Evolutionary conservation across 1,284 basidiomycete genomes (phyloP), one percentile per base, ranked within the genome.

Genomic region (Porphyrellus sp.): DNA sequence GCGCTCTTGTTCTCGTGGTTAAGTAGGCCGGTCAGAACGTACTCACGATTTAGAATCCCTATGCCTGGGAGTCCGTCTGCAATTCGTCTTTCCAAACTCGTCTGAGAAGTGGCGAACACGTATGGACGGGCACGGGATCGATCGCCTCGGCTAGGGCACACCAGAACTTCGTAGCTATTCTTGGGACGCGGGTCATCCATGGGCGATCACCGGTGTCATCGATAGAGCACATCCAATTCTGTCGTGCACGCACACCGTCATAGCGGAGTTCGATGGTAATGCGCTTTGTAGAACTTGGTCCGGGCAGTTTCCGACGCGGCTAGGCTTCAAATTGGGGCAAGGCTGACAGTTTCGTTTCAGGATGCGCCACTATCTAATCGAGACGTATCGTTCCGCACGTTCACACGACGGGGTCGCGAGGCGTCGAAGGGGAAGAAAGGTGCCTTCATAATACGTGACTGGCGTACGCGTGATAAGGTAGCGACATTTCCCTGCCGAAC

Each of bases 381-480:
- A 46, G 50, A 31, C 28, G 39, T 41, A 30, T 47, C 18, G 40
- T 53, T 13, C 46, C 41, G 51, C 12, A 43, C 27, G 23, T 67
- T 67, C 65, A 50, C 63, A 63, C 65, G 60, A 48, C 31, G 61
- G 45, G 46, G 42, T 51, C 54, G 54, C 51, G 43, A 46, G 28
- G 48, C 16, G 34, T 39, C 21, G 5, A 30, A 25, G 41, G 37
- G 52, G 11, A 9, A n/a, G 20, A 9, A n/a, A 13, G 38, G 57
- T 66, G 50, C 50, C 50, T 66, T 60, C 43, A 61, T 66, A 43
- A 49, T 43, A 39, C 30, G 33, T 18, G 49, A 18, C 52, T n/a
- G n/a, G 52, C 41, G 24, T 28, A 16, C 18, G 40, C 35, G 30
- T 33, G 59, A 49, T 46, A 43, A 30, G 25, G 48, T 31, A 34